Evolutionary conservation across 768 basidiomycete genomes (phyloP).

Genomic region (Lyophyllum atratum): DNA sequence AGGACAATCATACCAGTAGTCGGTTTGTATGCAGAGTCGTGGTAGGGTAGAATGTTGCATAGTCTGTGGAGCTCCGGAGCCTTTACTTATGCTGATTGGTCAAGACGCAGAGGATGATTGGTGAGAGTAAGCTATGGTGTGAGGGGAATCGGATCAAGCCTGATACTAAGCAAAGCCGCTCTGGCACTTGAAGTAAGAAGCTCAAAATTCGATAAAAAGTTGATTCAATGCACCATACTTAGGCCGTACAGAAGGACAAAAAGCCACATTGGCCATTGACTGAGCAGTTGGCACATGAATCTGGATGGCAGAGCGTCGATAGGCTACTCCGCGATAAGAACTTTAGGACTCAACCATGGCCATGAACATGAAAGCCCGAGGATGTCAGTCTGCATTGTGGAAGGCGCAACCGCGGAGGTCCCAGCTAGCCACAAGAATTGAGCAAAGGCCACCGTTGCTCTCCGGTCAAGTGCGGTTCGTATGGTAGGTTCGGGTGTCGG

Average conservation of each 20-base stretch:
- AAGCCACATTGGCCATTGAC: not conserved
- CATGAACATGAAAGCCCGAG: not conserved
- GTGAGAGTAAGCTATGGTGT: not conserved
- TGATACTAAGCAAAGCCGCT: not conserved
- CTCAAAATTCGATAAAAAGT: not conserved
- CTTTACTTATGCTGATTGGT: not conserved
- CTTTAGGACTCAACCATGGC: not conserved
- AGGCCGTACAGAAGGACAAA: slow-evolving; percentile 14
- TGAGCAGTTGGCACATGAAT: not conserved
- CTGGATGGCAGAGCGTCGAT: slow-evolving; percentile 2
- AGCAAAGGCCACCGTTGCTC: not conserved
- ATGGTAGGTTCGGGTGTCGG: too few species aligned
- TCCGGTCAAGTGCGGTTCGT: not conserved
- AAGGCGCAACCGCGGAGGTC: not conserved
- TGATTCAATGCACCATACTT: not conserved
- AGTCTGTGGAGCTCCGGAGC: not conserved
- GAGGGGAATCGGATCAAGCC: not conserved
- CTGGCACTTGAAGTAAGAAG: not conserved
- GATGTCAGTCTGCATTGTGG: not conserved
- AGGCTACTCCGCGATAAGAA: not conserved
- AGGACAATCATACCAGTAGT: not conserved
- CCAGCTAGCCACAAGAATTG: too few species aligned
- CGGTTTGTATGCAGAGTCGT: not conserved
- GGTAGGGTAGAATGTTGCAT: not conserved
- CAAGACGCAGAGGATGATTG: not conserved